Evolutionary conservation across 768 basidiomycete species (phyloP).

Genomic region (Leccinum boreale): DNA sequence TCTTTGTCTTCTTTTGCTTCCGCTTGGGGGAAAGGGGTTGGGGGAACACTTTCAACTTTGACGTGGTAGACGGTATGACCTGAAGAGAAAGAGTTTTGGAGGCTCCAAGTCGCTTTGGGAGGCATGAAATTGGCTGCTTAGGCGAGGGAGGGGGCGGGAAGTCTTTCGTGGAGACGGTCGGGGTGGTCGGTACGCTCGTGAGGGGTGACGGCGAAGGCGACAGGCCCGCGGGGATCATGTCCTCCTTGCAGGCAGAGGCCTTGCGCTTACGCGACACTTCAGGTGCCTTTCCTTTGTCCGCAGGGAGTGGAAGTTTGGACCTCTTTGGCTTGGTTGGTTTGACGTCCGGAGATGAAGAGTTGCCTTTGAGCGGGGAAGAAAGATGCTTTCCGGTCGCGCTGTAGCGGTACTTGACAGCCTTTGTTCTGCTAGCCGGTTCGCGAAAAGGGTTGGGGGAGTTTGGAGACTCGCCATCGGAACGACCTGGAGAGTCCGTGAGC

Average conservation of each 20-base stretch:
- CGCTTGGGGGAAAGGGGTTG: slow-evolving; percentile 21
- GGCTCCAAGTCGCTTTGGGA: slow-evolving; percentile 3
- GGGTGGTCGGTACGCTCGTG: slow-evolving; percentile 23
- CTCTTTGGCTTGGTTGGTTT: slow-evolving; percentile 11
- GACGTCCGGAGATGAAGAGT: slow-evolving; percentile 30
- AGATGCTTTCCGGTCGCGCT: slow-evolving; percentile 32
- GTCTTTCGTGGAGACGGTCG: slow-evolving; percentile 10
- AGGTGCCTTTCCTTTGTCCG: slow-evolving; percentile 4
- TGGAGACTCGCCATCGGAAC: slow-evolving; percentile 23
- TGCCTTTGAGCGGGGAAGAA: slow-evolving; percentile 32
- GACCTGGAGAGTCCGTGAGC: slow-evolving; percentile 24
- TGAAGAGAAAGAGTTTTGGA: slow-evolving; percentile 15
- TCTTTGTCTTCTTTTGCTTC: slow-evolving; percentile 18
- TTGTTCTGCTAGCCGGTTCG: slow-evolving; percentile 22
- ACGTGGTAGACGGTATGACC: slow-evolving; percentile 1
- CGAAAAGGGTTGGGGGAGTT: slow-evolving; percentile 22
- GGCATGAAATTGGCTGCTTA: neutral
- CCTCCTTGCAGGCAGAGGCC: slow-evolving; percentile 12
- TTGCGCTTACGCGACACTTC: slow-evolving; percentile 29
- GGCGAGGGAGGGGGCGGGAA: slow-evolving; percentile 16
- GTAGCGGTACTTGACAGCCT: slow-evolving; percentile 32
- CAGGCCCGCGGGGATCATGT: slow-evolving; percentile 5
- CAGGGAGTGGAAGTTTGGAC: slow-evolving; percentile 10
- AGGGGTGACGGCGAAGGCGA: slow-evolving; percentile 24
- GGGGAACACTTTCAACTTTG: slow-evolving; percentile 12